Evolutionary conservation across 1,284 basidiomycete genomes (phyloP).

Genomic region (Fomitopsis palustris): DNA sequence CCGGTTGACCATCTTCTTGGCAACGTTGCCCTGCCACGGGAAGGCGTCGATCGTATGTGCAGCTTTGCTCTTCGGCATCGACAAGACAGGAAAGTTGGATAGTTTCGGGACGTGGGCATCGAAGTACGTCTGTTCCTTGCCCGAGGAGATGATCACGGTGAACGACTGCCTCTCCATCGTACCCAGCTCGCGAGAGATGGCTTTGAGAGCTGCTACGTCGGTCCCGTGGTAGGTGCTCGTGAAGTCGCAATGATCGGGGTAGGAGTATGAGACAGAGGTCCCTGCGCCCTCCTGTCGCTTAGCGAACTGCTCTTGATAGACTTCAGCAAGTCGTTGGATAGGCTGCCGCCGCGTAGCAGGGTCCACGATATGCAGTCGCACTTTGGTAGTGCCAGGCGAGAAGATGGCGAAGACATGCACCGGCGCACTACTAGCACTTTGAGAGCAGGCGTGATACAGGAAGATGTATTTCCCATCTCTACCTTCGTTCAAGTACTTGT

Average conservation of each 20-base stretch:
- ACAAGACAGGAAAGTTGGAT: slow-evolving; percentile 84
- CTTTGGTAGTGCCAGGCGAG: slow-evolving; percentile 58
- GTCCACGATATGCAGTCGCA: slow-evolving; percentile 89
- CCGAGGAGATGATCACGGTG: slow-evolving; percentile 83
- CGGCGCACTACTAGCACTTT: slow-evolving; percentile 63
- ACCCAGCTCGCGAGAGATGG: slow-evolving; percentile 86
- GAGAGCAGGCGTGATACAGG: slow-evolving; percentile 85
- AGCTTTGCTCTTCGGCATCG: slow-evolving; percentile 75
- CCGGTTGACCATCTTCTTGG: slow-evolving; percentile 79
- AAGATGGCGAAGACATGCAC: slow-evolving; percentile 94
- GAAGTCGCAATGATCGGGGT: slow-evolving; percentile 72
- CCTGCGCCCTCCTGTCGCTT: slow-evolving; percentile 43
- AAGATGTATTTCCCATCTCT: slow-evolving; percentile 80
- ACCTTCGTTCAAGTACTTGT: slow-evolving; percentile 78
- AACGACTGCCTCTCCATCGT: slow-evolving; percentile 67
- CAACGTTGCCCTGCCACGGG: slow-evolving; percentile 74
- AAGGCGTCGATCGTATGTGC: slow-evolving; percentile 76
- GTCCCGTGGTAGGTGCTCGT: slow-evolving; percentile 77
- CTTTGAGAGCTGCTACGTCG: slow-evolving; percentile 80
- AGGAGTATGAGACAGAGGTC: slow-evolving; percentile 53
- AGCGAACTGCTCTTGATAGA: slow-evolving; percentile 60
- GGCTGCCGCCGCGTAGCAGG: slow-evolving; percentile 82
- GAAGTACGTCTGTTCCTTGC: slow-evolving; percentile 84
- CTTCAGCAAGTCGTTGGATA: slow-evolving; percentile 72
- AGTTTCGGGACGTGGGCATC: slow-evolving; percentile 73